A percentile compares a stretch with the other conserved stretches of the same genome.
Evolutionary conservation across 2,329 filamentous ascomycete genomes (phyloP).

Genomic region (Tolypocladium tundrense): DNA sequence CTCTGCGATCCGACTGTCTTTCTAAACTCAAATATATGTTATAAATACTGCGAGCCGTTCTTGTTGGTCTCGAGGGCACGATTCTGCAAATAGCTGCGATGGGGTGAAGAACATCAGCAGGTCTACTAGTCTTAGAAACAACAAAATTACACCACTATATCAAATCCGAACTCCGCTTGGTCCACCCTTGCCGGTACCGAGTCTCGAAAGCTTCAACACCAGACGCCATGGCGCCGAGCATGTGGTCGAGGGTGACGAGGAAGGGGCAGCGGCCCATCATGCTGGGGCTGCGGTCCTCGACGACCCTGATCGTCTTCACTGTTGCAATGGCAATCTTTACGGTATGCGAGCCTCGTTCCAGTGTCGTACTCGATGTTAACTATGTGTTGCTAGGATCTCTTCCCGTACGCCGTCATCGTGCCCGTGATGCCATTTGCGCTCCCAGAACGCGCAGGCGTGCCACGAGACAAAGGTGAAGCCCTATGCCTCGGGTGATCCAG

Average conservation of each 20-base stretch:
- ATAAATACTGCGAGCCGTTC: not conserved
- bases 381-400: constrained; percentile 17
- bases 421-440: constrained; percentile 22
- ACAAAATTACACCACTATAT: not conserved
- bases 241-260: constrained; percentile 6
- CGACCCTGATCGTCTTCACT: constrained; percentile 20
- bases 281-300: constrained; percentile 19
- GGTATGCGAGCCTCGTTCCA: constrained; percentile 7
- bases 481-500: not conserved
- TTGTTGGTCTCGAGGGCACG: not conserved
- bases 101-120: not conserved
- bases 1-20: not conserved
- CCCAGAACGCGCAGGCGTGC: constrained; percentile 13
- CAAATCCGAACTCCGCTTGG: not conserved
- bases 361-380: not conserved
- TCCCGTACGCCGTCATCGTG: constrained; percentile 23
- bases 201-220: not conserved
- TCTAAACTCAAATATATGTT: no score
- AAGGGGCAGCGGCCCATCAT: constrained; percentile 15
- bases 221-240: constrained; percentile 8
- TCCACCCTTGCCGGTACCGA: not conserved
- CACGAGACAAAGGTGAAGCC: constrained; percentile 8
- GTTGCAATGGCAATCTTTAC: constrained; percentile 24
- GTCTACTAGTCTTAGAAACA: not conserved
- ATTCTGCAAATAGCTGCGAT: not conserved